Conservation (phyloP, 1,284 basidiomycete species). For the Volvariella volvacea region DNA sequence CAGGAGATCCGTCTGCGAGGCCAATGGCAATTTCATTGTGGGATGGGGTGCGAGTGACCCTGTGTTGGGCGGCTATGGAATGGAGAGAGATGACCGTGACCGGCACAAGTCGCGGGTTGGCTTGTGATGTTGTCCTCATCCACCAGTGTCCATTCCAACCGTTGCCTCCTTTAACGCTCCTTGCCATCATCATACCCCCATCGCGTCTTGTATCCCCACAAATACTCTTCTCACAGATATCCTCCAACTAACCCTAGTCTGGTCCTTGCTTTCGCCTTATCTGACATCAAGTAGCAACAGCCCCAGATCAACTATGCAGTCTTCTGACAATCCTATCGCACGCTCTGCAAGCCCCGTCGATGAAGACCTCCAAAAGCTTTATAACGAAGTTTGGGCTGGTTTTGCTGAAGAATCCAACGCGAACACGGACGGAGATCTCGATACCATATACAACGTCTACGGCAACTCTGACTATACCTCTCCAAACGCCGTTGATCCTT, state of each 20-base stretch:
- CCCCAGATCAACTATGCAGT: background rate
- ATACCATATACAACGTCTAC: conserved; percentile 28
- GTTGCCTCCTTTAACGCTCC: no score
- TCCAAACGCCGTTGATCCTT: conserved; percentile 4
- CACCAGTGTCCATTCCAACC: no score
- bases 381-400: conserved; percentile 64
- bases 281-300: background rate
- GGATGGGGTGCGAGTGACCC: no score
- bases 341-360: conserved; percentile 42
- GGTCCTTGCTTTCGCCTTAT: conserved; percentile 3
- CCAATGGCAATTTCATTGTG: no score
- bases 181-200: no score
- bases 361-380: conserved; percentile 62
- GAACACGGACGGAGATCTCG: conserved; percentile 20
- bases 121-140: no score
- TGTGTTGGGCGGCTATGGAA: no score
- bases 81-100: no score
- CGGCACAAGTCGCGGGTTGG: no score
- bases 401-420: conserved; percentile 37
- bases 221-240: no score
- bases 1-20: no score
- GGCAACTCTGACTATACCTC: conserved; percentile 15
- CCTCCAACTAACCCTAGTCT: background rate
- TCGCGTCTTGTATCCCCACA: no score
- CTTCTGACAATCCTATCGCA: conserved; percentile 9